These are phyloP conservation scores for Ampelomyces quisqualis DNA, from an alignment of 2,329 filamentous ascomycete genomes.

Conservation along the genomic window DNA sequence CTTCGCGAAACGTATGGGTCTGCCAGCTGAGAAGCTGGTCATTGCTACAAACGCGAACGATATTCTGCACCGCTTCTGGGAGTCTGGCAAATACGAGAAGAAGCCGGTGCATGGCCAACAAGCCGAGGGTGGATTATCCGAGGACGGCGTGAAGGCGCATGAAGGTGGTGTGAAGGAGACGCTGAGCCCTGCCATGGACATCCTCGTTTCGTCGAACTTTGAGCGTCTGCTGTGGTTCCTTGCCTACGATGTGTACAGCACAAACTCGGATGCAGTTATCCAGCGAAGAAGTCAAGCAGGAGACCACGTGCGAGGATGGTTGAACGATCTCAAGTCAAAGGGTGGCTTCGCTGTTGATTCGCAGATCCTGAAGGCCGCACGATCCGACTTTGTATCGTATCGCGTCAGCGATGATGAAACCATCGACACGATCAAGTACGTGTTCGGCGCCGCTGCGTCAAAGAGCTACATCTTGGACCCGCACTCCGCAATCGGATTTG, in stretches of 20 bases:
- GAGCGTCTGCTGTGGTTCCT: conserved; percentile 94
- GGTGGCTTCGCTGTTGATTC: conserved; percentile 81
- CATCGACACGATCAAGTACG: conserved; percentile 49
- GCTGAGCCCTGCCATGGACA: conserved; percentile 94
- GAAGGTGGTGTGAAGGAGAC: conserved; percentile 82
- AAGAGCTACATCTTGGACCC: conserved; percentile 81
- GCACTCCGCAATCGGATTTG: conserved; percentile 84
- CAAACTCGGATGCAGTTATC: conserved; percentile 44
- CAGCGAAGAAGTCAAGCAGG: conserved; percentile 57
- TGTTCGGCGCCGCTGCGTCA: conserved; percentile 52
- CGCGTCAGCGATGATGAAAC: conserved; percentile 59
- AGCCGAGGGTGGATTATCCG: conserved; percentile 56
- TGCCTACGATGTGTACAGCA: conserved; percentile 58
- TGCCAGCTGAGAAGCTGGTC: conserved; percentile 83
- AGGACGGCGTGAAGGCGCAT: conserved; percentile 63
- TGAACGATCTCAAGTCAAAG: conserved; percentile 73
- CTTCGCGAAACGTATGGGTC: conserved; percentile 86
- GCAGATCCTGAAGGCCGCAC: conserved; percentile 70
- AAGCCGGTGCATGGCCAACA: conserved; percentile 61
- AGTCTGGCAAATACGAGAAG: conserved; percentile 87
- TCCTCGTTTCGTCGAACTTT: conserved; percentile 93
- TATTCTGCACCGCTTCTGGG: conserved; percentile 94
- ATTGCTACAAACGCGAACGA: conserved; percentile 98
- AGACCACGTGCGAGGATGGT: conserved; percentile 75
- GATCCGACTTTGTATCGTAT: conserved; percentile 78